phyloP scores from a whole-genome alignment of 768 basidiomycete species.

The Kwoniella shandongensis region DNA sequence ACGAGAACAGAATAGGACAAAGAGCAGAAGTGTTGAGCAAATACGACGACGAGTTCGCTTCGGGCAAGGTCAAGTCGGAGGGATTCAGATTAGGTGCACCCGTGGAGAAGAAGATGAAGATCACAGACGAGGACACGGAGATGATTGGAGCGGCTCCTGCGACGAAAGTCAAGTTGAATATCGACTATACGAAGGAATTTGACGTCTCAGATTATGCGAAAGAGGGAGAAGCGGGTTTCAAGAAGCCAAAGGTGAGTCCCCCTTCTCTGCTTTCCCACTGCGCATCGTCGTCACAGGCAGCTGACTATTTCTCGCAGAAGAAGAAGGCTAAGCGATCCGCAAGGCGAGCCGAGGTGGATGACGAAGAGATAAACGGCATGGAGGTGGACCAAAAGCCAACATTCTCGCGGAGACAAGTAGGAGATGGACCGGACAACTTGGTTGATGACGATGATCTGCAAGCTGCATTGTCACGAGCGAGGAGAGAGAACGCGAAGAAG shows the following conservation, averaged over 20 bases:
- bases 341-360: slow-evolving; percentile 64
- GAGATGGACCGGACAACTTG: slow-evolving; percentile 81
- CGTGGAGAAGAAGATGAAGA: slow-evolving; percentile 51
- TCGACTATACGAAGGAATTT: slow-evolving; percentile 88
- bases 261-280: background rate
- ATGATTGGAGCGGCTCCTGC: slow-evolving; percentile 69
- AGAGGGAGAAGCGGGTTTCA: slow-evolving; percentile 91
- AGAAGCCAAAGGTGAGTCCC: slow-evolving; percentile 76
- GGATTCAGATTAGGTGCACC: slow-evolving; percentile 79
- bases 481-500: slow-evolving; percentile 77
- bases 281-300: slow-evolving; percentile 1
- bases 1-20: slow-evolving; percentile 62
- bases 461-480: slow-evolving; percentile 80
- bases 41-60: slow-evolving; percentile 88
- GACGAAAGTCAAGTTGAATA: slow-evolving; percentile 61
- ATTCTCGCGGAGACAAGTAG: slow-evolving; percentile 60
- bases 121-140: slow-evolving; percentile 60
- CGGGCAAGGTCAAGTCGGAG: slow-evolving; percentile 61
- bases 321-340: slow-evolving; percentile 83
- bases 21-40: slow-evolving; percentile 82
- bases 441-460: slow-evolving; percentile 98
- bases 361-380: slow-evolving; percentile 63
- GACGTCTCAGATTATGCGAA: slow-evolving; percentile 83
- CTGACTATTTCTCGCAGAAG: slow-evolving; percentile 59
- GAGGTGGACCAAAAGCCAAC: slow-evolving; percentile 75